Conservation (phyloP, 352 stramenopile genomes). For the Phytopythium boreale region DNA sequence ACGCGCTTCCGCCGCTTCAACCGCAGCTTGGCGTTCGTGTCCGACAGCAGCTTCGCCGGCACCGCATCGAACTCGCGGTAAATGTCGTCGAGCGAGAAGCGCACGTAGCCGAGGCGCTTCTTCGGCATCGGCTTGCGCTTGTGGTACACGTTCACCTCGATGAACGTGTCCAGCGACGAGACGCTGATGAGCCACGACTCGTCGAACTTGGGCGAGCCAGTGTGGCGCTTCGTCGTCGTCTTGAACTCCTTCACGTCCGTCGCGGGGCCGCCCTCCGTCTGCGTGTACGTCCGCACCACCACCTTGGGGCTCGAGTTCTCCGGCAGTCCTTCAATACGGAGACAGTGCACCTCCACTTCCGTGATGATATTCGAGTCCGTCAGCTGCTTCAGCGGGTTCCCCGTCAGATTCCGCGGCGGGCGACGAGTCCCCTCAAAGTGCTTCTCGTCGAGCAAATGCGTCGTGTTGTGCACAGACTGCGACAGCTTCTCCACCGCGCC, state of each 20-base stretch:
- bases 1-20: conserved; percentile 79
- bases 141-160: conserved; percentile 81
- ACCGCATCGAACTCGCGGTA: conserved; percentile 79
- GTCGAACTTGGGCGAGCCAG: conserved; percentile 66
- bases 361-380: conserved; percentile 86
- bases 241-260: conserved; percentile 69
- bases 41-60: conserved; percentile 61
- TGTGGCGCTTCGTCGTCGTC: conserved; percentile 59
- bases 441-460: conserved; percentile 82
- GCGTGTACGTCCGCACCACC: conserved; percentile 60
- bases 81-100: conserved; percentile 83
- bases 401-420: conserved; percentile 60
- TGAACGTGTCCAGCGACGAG: conserved; percentile 63
- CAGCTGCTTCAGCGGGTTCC: conserved; percentile 62
- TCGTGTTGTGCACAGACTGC: conserved; percentile 84
- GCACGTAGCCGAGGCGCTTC: conserved; percentile 69
- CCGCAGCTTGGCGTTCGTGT: conserved; percentile 68
- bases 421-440: conserved; percentile 71
- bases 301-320: conserved; percentile 72
- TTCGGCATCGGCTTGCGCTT: conserved; percentile 85
- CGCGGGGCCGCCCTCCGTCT: conserved; percentile 36
- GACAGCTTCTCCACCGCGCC: conserved; percentile 83
- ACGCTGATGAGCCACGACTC: conserved; percentile 84
- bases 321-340: conserved; percentile 64
- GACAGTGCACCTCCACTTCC: conserved; percentile 75